These are phyloP conservation scores for Cyphellophora attinorum DNA, from an alignment of 2,329 filamentous ascomycete genomes.

Conservation along the genomic window DNA sequence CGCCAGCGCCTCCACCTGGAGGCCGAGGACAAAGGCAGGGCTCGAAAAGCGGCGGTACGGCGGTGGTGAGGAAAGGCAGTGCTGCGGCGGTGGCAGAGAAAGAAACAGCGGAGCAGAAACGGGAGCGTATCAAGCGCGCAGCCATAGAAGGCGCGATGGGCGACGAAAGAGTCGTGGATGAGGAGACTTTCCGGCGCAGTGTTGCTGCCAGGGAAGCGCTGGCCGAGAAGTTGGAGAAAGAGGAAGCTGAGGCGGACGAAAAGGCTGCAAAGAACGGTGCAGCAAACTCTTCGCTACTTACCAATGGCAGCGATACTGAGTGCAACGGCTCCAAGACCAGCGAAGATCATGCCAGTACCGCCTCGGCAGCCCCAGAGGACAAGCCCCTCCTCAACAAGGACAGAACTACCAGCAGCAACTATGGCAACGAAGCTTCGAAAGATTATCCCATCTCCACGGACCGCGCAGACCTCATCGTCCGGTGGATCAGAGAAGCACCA, in stretches of 20 bases:
- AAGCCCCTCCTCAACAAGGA: no score
- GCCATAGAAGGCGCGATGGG: constrained; percentile 58
- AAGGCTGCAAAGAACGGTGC: constrained; percentile 3
- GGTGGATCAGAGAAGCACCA: constrained; percentile 59
- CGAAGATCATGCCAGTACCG: constrained; percentile 4
- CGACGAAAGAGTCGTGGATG: constrained; percentile 59
- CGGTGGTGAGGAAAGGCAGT: constrained; percentile 1
- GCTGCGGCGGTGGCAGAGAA: constrained; percentile 4
- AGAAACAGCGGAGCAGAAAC: constrained; percentile 46
- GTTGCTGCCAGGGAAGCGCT: constrained; percentile 52
- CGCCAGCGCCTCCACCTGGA: constrained; percentile 45
- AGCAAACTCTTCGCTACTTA: neutral
- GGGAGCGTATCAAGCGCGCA: constrained; percentile 52
- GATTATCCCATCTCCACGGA: constrained; percentile 64
- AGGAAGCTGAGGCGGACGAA: constrained; percentile 20
- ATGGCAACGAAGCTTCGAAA: no score
- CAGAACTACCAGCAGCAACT: constrained; percentile 16
- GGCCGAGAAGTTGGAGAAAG: constrained; percentile 46
- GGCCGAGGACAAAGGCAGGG: no score
- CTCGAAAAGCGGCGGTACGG: neutral
- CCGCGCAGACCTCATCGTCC: constrained; percentile 56
- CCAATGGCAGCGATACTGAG: neutral
- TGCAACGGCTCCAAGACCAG: neutral
- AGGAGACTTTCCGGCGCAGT: constrained; percentile 54
- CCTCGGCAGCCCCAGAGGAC: constrained; percentile 25